Base-by-base conservation (phyloP, 108 stramenopile species). In the Stephanodiscus minutulus region DNA sequence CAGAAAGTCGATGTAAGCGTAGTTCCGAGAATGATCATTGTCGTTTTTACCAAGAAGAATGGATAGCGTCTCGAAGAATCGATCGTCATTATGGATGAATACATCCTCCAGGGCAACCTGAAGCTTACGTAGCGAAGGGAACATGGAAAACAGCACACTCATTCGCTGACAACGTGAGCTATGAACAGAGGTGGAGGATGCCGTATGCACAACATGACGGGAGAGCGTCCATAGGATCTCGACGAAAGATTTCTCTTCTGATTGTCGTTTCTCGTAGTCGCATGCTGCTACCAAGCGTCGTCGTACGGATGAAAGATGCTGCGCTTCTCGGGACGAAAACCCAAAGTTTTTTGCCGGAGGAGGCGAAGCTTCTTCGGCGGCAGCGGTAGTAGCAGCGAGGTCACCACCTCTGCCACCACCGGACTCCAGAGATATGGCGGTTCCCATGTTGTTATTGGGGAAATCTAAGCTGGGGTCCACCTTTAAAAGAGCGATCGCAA, bases 151-250 rank as follows among this genome's bases (percentile, higher is more conserved):
- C 43, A 74, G 37, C 22, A 61, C 64, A 28, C 70, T 50, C 21
- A 77, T 17, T 52, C 57, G 69, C 50, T 53, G 55, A 29, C 64
- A 70, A 66, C 69, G 62, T n/a, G n/a, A n/a, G 13, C 43, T 54
- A 24, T 46, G 25, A 31, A 64, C 68, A 11, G 46, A n/a, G n/a
- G 55, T 52, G 0, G 43, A 18, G 37, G 20, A 47, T 41, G 10
- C 25, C 24, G 27, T 17, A 58, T 64, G 44, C 31, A 15, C n/a
- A n/a, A n/a, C n/a, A n/a, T n/a, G 48, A 64, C 33, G 39, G 20
- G 31, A 31, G 29, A 33, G 25, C 15, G 9, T 29, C 20, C 31
- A 69, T 28, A 24, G 39, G 25, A 35, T 46, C 24, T 39, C 57
- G 20, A 44, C 47, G 17, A 27, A 57, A 59, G 44, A 22, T 59